Evolutionary conservation across 2,329 filamentous ascomycete species (phyloP), one percentile per base, ranked within the genome.

Genomic region (Neoarthrinium moseri): DNA sequence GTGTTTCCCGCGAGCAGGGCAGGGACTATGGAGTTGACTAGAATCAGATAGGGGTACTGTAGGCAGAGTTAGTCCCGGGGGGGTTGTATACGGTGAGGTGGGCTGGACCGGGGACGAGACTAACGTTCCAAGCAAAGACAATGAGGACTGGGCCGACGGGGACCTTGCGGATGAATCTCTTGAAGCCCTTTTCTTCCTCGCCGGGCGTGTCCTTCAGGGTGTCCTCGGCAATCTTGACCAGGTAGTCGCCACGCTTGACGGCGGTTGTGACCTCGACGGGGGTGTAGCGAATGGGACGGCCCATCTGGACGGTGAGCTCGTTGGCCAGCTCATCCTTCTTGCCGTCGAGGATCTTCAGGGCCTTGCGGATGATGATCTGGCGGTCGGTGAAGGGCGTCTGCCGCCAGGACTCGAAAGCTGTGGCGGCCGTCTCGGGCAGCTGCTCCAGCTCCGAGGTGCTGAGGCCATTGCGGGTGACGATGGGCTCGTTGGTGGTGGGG

Each of bases 221-320:
- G 33, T 94, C 87, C 10, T 84, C 81, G 57, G 87, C 90, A 52
- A 96, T 86, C 64, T 89, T 90, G 58, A 95, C 77, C 47, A 97
- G 73, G 62, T 95, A 95, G 61, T 95, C 84, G 53, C 85, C 88
- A 52, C 92, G 82, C 71, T 87, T 89, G 54, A 95, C 80, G 6
- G 91, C 91, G 13, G 92, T 97, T 23, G 81, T 72, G 55, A 97
- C 78, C 72, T 97, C 92, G 56, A 84, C 90, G 37, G 79, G 84
- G 0, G 89, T 88, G 66, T 92, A 96, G 29, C 87, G 80, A 59
- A 96, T 96, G 26, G 92, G 92, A 17, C 92, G 80, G 33, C 92
- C 92, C 91, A 97, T 97, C 72, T 97, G 91, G 64, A 89, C 85
- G 0, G 91, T 96, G 49, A 97, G 72, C 65, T 96, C 91, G 55